Evolutionary conservation across 2,329 filamentous ascomycete species (phyloP).

Genomic region (Fusarium mangiferae): DNA sequence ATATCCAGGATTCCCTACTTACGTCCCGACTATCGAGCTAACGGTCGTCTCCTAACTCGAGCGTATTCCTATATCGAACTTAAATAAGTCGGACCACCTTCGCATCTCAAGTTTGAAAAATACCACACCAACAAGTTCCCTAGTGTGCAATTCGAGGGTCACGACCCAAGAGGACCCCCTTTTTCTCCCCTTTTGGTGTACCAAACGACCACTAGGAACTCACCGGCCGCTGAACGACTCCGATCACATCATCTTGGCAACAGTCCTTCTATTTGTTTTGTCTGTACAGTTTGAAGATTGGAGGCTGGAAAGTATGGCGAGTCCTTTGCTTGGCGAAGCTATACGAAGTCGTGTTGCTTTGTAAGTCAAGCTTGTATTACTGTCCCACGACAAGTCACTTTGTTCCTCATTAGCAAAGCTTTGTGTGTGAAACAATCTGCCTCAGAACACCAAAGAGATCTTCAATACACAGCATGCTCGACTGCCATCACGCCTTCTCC

Average conservation of each 20-base stretch:
- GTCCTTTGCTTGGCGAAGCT: background rate
- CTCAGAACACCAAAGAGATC: background rate
- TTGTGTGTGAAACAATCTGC: too few species aligned
- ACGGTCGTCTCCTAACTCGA: background rate
- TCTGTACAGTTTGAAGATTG: background rate
- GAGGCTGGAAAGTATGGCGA: background rate
- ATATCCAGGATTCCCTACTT: background rate
- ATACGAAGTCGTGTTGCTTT: background rate
- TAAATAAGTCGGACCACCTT: background rate
- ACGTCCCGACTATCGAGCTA: background rate
- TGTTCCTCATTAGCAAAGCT: background rate
- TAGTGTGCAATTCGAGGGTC: too few species aligned
- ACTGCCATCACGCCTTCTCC: too few species aligned
- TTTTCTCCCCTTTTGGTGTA: background rate
- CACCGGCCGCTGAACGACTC: too few species aligned
- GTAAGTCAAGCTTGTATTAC: background rate
- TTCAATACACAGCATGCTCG: background rate
- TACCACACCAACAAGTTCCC: accelerated
- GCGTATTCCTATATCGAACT: background rate
- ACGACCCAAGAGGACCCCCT: background rate
- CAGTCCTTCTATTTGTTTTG: background rate
- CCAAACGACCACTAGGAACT: background rate
- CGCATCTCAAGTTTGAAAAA: background rate
- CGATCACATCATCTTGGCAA: background rate
- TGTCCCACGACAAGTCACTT: background rate